Percentiles rank a stretch among this genome's conserved stretches.
These are phyloP conservation scores for Funneliformis caledonium DNA, from an alignment of 371 early-diverging fungal species.

Conservation along the genomic window DNA sequence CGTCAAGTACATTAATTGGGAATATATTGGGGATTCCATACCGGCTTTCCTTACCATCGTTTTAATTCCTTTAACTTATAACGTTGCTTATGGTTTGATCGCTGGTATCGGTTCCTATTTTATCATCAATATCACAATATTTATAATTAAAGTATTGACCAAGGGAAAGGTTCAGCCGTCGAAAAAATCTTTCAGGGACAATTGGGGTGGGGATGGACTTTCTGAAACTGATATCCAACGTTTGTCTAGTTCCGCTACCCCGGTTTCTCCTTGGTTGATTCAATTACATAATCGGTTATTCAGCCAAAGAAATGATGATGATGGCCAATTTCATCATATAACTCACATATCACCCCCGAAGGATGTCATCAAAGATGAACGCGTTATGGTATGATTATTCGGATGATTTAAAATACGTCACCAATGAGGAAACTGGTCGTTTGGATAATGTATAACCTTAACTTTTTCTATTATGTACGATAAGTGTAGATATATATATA, in stretches of 20 bases:
- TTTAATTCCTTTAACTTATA: conserved; percentile 77
- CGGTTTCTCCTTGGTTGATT: neutral
- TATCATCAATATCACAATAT: conserved; percentile 42
- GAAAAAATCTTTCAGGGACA: neutral
- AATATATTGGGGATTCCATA: conserved; percentile 74
- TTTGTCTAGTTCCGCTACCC: neutral
- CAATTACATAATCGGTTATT: neutral
- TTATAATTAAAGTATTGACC: neutral
- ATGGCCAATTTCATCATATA: no score
- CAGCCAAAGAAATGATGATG: no score
- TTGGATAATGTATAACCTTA: no score
- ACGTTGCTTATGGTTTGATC: conserved; percentile 46
- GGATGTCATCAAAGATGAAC: no score
- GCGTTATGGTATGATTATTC: no score
- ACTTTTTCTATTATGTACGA: no score
- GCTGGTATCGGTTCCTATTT: conserved; percentile 45
- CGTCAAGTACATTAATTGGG: conserved; percentile 75
- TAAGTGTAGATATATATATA: no score
- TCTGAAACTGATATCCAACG: neutral
- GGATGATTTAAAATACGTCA: no score
- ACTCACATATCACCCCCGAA: neutral
- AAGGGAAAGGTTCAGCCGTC: neutral
- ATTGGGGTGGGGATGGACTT: neutral
- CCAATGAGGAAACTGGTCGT: no score
- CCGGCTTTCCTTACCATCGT: conserved; percentile 79